Conservation (phyloP, 768 basidiomycete species). For the Suillus plorans region DNA sequence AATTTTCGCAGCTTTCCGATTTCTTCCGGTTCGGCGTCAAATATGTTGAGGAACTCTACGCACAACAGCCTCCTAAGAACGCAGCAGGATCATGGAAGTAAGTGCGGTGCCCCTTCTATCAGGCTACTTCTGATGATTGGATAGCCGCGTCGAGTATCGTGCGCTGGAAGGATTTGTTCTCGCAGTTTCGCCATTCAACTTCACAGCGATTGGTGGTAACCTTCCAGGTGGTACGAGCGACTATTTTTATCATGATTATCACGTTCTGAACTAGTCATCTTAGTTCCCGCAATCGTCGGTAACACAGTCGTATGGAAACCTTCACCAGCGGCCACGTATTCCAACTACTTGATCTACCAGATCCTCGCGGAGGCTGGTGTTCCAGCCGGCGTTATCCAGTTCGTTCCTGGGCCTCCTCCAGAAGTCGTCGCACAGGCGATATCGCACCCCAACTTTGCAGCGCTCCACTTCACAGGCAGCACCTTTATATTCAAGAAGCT, state of each 20-base stretch:
- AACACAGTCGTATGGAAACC: constrained; percentile 98
- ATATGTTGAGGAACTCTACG: constrained; percentile 93
- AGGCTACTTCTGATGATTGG: constrained; percentile 10
- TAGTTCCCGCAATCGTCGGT: constrained; percentile 89
- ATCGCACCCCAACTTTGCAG: constrained; percentile 75
- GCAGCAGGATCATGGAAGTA: constrained; percentile 92
- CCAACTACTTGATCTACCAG: constrained; percentile 90
- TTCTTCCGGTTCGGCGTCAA: constrained; percentile 97
- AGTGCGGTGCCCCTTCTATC: constrained; percentile 31
- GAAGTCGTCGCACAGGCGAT: constrained; percentile 86
- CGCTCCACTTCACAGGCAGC: constrained; percentile 95
- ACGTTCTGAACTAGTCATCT: not conserved
- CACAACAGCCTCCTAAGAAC: constrained; percentile 88
- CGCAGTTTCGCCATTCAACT: constrained; percentile 98
- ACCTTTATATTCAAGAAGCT: constrained; percentile 92
- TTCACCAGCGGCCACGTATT: constrained; percentile 91
- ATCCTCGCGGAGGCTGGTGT: constrained; percentile 93
- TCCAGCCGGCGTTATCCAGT: constrained; percentile 94
- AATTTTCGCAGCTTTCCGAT: constrained; percentile 62
- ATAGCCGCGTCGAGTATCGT: constrained; percentile 92
- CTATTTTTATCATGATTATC: not conserved
- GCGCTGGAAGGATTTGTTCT: constrained; percentile 98
- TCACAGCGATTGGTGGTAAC: constrained; percentile 97
- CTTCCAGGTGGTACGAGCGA: constrained; percentile 60
- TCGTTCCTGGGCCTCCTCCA: constrained; percentile 86